Percentiles rank a stretch among this genome's conserved stretches.
These are phyloP conservation scores for Parasitella parasitica DNA, from an alignment of 371 early-diverging fungal genomes.

Conservation along the genomic window DNA sequence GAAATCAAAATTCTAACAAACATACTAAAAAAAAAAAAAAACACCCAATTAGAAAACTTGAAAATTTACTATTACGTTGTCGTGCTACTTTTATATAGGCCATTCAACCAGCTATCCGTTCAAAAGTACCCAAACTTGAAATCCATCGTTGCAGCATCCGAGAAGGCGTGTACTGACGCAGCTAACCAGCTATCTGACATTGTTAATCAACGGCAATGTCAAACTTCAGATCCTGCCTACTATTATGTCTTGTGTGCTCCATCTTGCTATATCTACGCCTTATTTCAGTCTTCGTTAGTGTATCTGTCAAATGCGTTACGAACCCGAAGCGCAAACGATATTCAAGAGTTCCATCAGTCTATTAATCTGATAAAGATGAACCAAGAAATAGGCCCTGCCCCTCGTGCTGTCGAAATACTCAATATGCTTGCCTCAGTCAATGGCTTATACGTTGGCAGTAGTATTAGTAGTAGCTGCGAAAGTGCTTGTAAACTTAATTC, in stretches of 20 bases:
- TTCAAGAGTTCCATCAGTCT: conserved; percentile 19
- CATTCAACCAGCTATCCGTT: conserved; percentile 34
- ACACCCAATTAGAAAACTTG: conserved; percentile 39
- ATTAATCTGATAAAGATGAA: conserved; percentile 22
- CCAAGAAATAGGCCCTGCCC: conserved; percentile 22
- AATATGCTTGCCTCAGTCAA: conserved; percentile 33
- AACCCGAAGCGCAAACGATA: conserved; percentile 8
- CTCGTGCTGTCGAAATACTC: conserved; percentile 37
- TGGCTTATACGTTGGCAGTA: conserved; percentile 17
- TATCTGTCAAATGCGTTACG: conserved; percentile 31
- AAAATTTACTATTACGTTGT: conserved; percentile 53
- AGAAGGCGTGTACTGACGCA: conserved; percentile 29
- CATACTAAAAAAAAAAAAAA: no score
- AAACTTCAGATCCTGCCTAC: conserved; percentile 20
- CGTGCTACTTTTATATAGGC: conserved; percentile 55
- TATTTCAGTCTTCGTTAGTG: conserved; percentile 45
- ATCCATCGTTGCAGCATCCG: conserved; percentile 26
- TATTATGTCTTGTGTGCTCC: conserved; percentile 33
- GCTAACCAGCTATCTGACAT: conserved; percentile 23
- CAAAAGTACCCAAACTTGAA: neutral
- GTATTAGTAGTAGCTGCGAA: conserved; percentile 7
- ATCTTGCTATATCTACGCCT: conserved; percentile 47
- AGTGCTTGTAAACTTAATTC: conserved; percentile 7
- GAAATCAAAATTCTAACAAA: neutral
- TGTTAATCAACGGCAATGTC: conserved; percentile 21